phyloP scores from a whole-genome alignment of 2,329 filamentous ascomycete species.

The Fusarium annulatum region DNA sequence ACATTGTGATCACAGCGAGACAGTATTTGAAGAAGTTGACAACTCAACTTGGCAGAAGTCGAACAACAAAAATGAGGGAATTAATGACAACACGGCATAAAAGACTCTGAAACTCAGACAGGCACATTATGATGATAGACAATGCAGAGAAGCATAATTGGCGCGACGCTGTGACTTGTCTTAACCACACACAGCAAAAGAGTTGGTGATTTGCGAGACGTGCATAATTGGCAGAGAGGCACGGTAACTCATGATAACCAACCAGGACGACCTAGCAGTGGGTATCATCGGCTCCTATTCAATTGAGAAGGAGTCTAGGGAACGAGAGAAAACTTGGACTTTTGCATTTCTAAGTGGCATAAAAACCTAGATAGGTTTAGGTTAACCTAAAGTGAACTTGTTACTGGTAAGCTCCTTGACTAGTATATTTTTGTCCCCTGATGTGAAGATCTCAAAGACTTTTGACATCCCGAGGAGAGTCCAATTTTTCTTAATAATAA shows the following conservation, averaged over 20 bases:
- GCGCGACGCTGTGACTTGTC: slow-evolving; percentile 19
- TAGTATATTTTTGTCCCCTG: not conserved
- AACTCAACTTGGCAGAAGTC: not conserved
- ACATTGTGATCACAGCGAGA: not conserved
- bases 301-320: not conserved
- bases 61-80: slow-evolving; percentile 6
- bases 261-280: not conserved
- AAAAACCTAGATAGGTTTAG: not conserved
- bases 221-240: slow-evolving; percentile 16
- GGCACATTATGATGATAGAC: not conserved
- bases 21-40: not conserved
- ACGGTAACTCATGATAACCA: slow-evolving; percentile 1
- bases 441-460: not conserved
- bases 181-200: not conserved
- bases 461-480: not conserved
- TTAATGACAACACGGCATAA: slow-evolving; percentile 1
- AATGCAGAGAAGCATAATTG: slow-evolving; percentile 5
- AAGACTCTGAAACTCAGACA: not conserved
- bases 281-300: slow-evolving; percentile 2
- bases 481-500: slow-evolving; percentile 15
- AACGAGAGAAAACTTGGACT: not conserved
- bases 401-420: not conserved
- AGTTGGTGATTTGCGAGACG: slow-evolving; percentile 8
- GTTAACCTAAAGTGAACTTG: not conserved
- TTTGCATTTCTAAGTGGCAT: not conserved